Conservation (phyloP, 768 basidiomycete genomes). For the Trametes coccinea region DNA sequence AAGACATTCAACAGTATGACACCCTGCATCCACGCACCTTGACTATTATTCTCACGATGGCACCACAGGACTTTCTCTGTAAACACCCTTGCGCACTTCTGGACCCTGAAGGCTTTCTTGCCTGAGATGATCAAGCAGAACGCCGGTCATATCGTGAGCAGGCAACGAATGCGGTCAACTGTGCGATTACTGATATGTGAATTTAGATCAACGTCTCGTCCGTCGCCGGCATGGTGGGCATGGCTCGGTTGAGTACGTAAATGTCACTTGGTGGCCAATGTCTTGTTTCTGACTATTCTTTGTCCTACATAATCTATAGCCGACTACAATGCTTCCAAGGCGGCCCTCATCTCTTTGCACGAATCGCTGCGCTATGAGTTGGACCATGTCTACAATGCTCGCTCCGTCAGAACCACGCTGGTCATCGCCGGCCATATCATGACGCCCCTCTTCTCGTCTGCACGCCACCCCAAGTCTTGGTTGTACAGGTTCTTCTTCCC, state of each 20-base stretch:
- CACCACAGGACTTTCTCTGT: conserved; percentile 78
- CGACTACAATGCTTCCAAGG: conserved; percentile 93
- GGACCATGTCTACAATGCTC: conserved; percentile 73
- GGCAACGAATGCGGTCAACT: background rate
- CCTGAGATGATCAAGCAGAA: conserved; percentile 81
- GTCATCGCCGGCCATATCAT: conserved; percentile 78
- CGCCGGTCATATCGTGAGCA: conserved; percentile 79
- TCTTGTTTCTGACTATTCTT: background rate
- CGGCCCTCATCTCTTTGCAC: conserved; percentile 78
- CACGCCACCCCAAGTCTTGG: conserved; percentile 47
- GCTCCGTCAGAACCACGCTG: conserved; percentile 84
- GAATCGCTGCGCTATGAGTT: conserved; percentile 89
- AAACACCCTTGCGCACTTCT: conserved; percentile 88
- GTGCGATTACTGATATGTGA: background rate
- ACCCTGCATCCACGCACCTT: conserved; percentile 1
- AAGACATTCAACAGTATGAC: conserved; percentile 78
- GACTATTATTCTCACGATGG: background rate
- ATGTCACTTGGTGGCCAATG: background rate
- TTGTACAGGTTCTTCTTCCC: conserved; percentile 77
- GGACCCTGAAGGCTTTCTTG: conserved; percentile 90
- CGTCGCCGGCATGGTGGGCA: conserved; percentile 67
- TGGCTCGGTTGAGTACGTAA: conserved; percentile 72
- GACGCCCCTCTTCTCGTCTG: conserved; percentile 75
- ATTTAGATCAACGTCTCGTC: conserved; percentile 76
- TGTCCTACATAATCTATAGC: conserved; percentile 41